phyloP scores from a whole-genome alignment of 2,329 filamentous ascomycete species.

The Byssochlamys sp. region DNA sequence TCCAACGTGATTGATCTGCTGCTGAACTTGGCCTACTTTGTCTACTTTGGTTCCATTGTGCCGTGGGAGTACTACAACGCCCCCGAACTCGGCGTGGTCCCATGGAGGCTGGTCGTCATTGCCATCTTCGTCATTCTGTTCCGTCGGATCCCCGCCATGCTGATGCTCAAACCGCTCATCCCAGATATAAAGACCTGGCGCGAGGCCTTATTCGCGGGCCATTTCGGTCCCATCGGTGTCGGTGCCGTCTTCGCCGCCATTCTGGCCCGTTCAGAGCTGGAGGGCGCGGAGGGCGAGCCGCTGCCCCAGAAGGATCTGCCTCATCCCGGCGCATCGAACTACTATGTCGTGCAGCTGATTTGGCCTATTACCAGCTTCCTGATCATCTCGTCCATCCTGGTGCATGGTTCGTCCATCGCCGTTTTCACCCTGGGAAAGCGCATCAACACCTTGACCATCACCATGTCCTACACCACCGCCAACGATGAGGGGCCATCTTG shows the following conservation, averaged over 20 bases:
- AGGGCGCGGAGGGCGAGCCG: constrained; percentile 66
- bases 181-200: constrained; percentile 97
- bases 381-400: constrained; percentile 85
- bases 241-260: constrained; percentile 94
- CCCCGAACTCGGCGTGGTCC: constrained; percentile 59
- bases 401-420: constrained; percentile 95
- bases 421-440: constrained; percentile 96
- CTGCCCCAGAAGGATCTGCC: constrained; percentile 51
- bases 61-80: constrained; percentile 89
- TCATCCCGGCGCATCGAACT: constrained; percentile 46
- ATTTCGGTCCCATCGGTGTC: constrained; percentile 95
- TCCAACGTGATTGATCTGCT: constrained; percentile 98
- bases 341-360: constrained; percentile 69
- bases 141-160: constrained; percentile 89
- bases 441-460: constrained; percentile 91
- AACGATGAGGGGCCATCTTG: constrained; percentile 81
- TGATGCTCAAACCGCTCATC: constrained; percentile 80
- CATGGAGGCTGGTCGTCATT: constrained; percentile 88
- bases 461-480: constrained; percentile 88
- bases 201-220: constrained; percentile 89
- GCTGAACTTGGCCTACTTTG: constrained; percentile 95
- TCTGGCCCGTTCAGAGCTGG: constrained; percentile 81
- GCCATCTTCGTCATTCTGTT: constrained; percentile 91
- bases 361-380: constrained; percentile 95
- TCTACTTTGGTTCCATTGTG: constrained; percentile 93